These are phyloP conservation scores for Neonectria coccinea DNA, from an alignment of 2,329 filamentous ascomycete genomes.

Conservation along the genomic window DNA sequence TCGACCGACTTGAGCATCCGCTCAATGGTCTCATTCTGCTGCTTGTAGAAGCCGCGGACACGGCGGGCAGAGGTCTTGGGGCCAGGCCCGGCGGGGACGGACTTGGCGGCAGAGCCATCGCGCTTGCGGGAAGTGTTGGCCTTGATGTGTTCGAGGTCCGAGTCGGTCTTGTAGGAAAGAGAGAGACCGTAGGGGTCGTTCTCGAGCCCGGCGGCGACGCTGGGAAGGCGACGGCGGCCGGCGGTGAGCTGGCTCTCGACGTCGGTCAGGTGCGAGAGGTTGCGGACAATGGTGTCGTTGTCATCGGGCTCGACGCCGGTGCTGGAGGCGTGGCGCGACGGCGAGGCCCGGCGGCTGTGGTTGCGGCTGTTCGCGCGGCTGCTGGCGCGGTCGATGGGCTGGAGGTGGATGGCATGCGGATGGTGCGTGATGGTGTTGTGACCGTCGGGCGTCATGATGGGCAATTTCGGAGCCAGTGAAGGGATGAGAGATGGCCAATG, in stretches of 20 bases:
- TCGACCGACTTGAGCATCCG: slow-evolving; percentile 92
- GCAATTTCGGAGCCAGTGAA: slow-evolving; percentile 13
- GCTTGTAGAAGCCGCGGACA: slow-evolving; percentile 85
- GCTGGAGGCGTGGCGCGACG: slow-evolving; percentile 54
- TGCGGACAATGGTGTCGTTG: slow-evolving; percentile 57
- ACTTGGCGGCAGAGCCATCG: slow-evolving; percentile 53
- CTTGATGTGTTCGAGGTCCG: slow-evolving; percentile 81
- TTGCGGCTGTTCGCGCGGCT: slow-evolving; percentile 33
- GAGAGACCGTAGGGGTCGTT: slow-evolving; percentile 87
- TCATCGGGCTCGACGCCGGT: slow-evolving; percentile 59
- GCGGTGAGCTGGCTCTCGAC: slow-evolving; percentile 61
- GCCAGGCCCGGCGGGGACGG: slow-evolving; percentile 35
- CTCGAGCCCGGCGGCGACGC: slow-evolving; percentile 63
- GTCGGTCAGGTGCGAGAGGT: slow-evolving; percentile 55
- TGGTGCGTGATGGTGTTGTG: slow-evolving; percentile 58
- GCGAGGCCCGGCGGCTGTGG: slow-evolving; percentile 38
- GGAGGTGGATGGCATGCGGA: slow-evolving; percentile 58
- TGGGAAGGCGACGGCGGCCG: slow-evolving; percentile 61
- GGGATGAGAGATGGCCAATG: slow-evolving; percentile 2
- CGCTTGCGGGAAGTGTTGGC: slow-evolving; percentile 86
- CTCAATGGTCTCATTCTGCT: slow-evolving; percentile 94
- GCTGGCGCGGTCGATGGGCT: slow-evolving; percentile 47
- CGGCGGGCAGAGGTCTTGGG: slow-evolving; percentile 59
- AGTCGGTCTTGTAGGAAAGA: slow-evolving; percentile 79
- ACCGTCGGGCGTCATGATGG: slow-evolving; percentile 56